Percentiles rank a stretch among this genome's conserved stretches.
These are phyloP conservation scores for Fusarium sp. DNA, from an alignment of 2,329 filamentous ascomycete genomes.

Conservation along the genomic window DNA sequence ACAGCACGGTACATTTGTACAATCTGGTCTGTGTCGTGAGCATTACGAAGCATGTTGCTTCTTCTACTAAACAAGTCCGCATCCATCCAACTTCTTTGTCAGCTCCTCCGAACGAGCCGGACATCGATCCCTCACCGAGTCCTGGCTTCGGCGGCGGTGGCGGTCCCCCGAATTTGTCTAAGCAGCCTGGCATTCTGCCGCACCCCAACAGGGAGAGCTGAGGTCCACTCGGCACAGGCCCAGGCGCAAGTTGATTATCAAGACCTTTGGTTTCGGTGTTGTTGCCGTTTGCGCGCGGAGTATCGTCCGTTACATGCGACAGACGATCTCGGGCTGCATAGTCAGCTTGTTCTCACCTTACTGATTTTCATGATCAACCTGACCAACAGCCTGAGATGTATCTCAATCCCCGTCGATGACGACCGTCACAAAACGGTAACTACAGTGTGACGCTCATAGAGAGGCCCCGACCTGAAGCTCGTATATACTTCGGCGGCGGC, in stretches of 20 bases:
- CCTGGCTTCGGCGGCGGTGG: constrained; percentile 43
- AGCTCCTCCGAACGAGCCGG: constrained; percentile 45
- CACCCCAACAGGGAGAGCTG: constrained; percentile 44
- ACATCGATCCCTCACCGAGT: constrained; percentile 47
- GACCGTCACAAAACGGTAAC: neutral
- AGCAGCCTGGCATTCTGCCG: constrained; percentile 13
- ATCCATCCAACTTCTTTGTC: constrained; percentile 36
- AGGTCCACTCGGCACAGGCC: constrained; percentile 41
- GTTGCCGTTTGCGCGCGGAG: constrained; percentile 45
- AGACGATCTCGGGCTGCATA: constrained; percentile 9
- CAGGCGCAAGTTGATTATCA: constrained; percentile 33
- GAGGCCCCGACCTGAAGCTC: constrained; percentile 6
- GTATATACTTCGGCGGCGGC: constrained; percentile 3
- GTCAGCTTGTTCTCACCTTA: neutral
- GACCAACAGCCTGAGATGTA: constrained; percentile 5
- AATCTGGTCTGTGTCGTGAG: constrained; percentile 35
- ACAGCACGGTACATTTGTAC: constrained; percentile 5
- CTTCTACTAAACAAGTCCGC: constrained; percentile 32
- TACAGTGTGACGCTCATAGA: constrained; percentile 12
- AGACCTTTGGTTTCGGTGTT: constrained; percentile 41
- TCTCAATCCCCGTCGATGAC: constrained; percentile 11
- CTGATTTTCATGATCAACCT: constrained; percentile 7
- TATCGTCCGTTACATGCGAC: constrained; percentile 35
- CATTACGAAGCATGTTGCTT: constrained; percentile 45
- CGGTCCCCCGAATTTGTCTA: constrained; percentile 31